Base-by-base conservation (phyloP, 164 flowering plant genomes). In the Liriodendron chinense region DNA sequence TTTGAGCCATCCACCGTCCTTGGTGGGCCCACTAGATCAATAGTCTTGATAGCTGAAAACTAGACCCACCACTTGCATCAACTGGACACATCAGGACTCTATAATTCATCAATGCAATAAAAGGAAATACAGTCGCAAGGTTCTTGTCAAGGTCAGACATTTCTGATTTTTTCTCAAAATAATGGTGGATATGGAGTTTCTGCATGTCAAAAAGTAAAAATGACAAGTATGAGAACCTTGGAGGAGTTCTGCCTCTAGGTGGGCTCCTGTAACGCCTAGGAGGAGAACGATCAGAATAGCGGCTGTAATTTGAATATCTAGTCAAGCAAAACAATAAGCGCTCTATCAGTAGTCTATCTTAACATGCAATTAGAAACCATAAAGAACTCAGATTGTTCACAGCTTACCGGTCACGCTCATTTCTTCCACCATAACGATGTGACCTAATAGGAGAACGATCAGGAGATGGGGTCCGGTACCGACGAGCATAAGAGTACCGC, bases 221-320 rank as follows among this genome's bases (percentile, higher is more conserved):
- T 23, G 20, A 9, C 22, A 48, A 22, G 28, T 53, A 57, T 48
- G 14, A 20, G 64, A 16, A 95, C 99, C 97, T 90, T 70, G 89
- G 90, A 76, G 98, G 97, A 70, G 90, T 88, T 90, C 98, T 86
- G 84, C 87, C 91, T 81, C 96, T 85, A 65, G 89, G 90, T 22
- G 97, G 96, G 77, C 92, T 92, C 80, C 98, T 84, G 71, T 86
- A 87, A 48, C 97, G 96, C 85, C 93, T 85, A n/a, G 99, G 96
- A 65, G 79, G 79, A 18, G 99, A 91, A 18, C 88, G 88, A 64
- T 86, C 85, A 68, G 83, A 50, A 76, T 86, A 90, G 78, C 95
- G 82, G 69, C 97, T 83, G 87, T 90, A 91, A 71, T 85, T 84
- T 23, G 91, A 73, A 86, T 83, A 91, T 79, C 98, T 92, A 78